Evolutionary conservation across 129 eudicot genomes (phyloP), one percentile per base, ranked within the genome.

Genomic region (Gnaphalium uliginosum): DNA sequence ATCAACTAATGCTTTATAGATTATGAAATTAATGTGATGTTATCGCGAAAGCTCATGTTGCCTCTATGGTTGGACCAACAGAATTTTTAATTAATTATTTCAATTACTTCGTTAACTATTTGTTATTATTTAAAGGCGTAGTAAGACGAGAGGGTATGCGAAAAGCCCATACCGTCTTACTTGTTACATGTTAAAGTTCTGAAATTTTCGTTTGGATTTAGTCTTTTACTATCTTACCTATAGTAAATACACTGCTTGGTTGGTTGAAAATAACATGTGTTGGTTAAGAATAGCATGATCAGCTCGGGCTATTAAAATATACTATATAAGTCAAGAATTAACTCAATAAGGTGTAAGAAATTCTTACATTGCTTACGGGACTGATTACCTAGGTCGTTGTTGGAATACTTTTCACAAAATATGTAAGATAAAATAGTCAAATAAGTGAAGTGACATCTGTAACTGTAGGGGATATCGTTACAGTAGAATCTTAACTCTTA

Each of bases 41-140:
- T 70, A 29, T 61, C 50, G 65, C 30, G 18, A 48, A 78, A 61
- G 75, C 29, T 46, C 54, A 37, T 58, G 54, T 60, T 46, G 19
- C 71, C 23, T 62, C 56, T 39, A 60, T 70, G 68, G 71, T 60
- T 62, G 51, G 30, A 60, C 82, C 63, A 70, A 46, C 69, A 60
- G 21, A 46, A 8, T 22, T 43, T 77, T 69, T 1, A 23, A 29
- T 43, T 60, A 48, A 19, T 43, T 60, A 69, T 43, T 27, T 43
- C 7, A 15, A 30, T 69, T 22, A 29, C 61, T 53, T 37, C 4
- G n/a, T 69, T 59, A 26, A 69, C 14, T 21, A 2, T 11, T 43
- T 77, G 46, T 69, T 43, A 70, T 62, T 48, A 77, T 57, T 58
- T 78, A 25, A 78, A 69, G 81, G 41, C 39, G 62, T 69, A 29